Evolutionary conservation across 169 alveolate species (phyloP).

Genomic region (Cryptosporidium tyzzeri): DNA sequence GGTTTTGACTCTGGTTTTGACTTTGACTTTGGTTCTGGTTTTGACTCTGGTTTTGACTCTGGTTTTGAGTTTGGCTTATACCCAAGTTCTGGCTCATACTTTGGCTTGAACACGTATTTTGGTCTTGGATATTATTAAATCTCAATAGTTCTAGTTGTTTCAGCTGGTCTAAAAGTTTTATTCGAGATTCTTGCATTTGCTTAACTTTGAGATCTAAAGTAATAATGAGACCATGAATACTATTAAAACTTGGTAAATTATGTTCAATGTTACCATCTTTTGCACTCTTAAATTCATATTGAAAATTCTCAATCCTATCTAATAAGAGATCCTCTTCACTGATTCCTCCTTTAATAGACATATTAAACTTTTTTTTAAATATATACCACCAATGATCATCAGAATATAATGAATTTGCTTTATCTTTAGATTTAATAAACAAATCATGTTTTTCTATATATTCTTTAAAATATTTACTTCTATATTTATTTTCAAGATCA

Average conservation of each 20-base stretch:
- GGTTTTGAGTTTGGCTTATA: no score
- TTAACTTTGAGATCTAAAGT: not conserved
- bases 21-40: not conserved
- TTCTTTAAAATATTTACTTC: slow-evolving; percentile 4
- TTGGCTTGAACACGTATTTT: not conserved
- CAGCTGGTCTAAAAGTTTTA: not conserved
- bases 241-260: slow-evolving; percentile 16
- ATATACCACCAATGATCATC: slow-evolving; percentile 55
- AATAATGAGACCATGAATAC: slow-evolving; percentile 1
- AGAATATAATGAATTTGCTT: slow-evolving; percentile 4
- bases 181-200: slow-evolving; percentile 20
- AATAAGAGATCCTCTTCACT: slow-evolving; percentile 19
- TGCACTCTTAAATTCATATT: slow-evolving; percentile 55
- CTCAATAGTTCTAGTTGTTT: not conserved
- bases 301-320: slow-evolving; percentile 11
- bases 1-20: no score
- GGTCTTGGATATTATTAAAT: not conserved
- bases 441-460: slow-evolving; percentile 29
- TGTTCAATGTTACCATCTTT: slow-evolving; percentile 15
- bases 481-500: slow-evolving; percentile 15
- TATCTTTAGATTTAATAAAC: slow-evolving; percentile 21
- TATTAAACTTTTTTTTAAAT: not conserved
- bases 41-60: not conserved
- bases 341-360: not conserved
- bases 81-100: not conserved